phyloP scores from a whole-genome alignment of 306 rosid species.

The Sindora glabra region DNA sequence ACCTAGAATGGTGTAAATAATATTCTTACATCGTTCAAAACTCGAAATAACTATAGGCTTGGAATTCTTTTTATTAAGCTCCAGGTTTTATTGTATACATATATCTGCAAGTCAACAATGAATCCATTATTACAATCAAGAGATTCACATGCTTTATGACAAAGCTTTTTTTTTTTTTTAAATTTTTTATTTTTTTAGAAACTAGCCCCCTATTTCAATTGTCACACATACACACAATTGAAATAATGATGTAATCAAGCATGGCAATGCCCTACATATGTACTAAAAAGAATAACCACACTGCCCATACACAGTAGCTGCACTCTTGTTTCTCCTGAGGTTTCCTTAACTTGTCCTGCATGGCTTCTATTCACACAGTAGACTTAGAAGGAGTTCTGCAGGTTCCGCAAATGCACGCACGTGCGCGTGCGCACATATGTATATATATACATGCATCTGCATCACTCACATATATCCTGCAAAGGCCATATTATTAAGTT shows the following conservation, averaged over 20 bases:
- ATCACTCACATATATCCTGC: slow-evolving; percentile 12
- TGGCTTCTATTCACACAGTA: slow-evolving; percentile 7
- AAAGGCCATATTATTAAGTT: slow-evolving; percentile 29
- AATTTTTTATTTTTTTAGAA: too few species aligned
- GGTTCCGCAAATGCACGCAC: not conserved
- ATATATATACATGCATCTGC: not conserved
- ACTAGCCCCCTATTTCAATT: slow-evolving; percentile 2
- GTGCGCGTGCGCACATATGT: not conserved
- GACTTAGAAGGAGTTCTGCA: slow-evolving; percentile 1
- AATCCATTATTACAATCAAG: too few species aligned
- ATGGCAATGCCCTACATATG: not conserved
- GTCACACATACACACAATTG: slow-evolving; percentile 2
- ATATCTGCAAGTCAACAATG: too few species aligned
- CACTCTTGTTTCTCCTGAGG: not conserved
- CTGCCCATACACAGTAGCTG: not conserved
- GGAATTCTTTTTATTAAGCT: too few species aligned
- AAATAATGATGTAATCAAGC: not conserved
- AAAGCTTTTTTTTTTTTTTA: too few species aligned
- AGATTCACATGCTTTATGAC: too few species aligned
- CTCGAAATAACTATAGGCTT: too few species aligned
- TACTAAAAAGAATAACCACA: slow-evolving; percentile 21
- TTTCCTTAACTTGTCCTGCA: not conserved
- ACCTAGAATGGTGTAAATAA: too few species aligned
- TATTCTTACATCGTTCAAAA: too few species aligned
- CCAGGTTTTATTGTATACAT: too few species aligned